Conservation (phyloP, 2,329 filamentous ascomycete genomes). For the Chaetomiaceae sp. region DNA sequence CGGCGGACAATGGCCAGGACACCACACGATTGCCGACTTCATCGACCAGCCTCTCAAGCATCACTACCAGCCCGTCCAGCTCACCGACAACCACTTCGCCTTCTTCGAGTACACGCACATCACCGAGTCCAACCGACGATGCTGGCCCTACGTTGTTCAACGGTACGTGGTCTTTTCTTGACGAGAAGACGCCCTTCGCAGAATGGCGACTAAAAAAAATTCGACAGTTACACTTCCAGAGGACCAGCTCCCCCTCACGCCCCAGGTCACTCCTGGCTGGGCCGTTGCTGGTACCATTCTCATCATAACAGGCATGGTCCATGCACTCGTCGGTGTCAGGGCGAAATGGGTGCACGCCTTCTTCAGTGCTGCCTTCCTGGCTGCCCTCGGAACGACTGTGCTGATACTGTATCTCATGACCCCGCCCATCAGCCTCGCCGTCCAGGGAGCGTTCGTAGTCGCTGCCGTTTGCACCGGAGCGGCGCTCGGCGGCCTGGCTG, state of each 20-base stretch:
- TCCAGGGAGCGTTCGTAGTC: constrained; percentile 84
- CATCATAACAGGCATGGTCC: constrained; percentile 64
- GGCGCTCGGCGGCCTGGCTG: constrained; percentile 66
- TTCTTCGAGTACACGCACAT: background rate
- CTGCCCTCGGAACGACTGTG: constrained; percentile 69
- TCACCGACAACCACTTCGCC: background rate
- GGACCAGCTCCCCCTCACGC: constrained; percentile 64
- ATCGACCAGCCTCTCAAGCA: background rate
- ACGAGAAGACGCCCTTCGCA: too few relatives aligned
- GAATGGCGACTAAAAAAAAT: background rate
- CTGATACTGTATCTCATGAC: constrained; percentile 87
- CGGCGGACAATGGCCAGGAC: background rate
- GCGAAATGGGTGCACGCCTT: constrained; percentile 75
- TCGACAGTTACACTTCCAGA: constrained; percentile 45
- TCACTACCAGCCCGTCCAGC: background rate
- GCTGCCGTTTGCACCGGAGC: constrained; percentile 69
- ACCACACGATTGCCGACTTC: background rate
- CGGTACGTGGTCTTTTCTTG: constrained; percentile 25
- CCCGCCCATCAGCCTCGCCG: constrained; percentile 65
- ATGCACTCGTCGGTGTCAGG: constrained; percentile 77
- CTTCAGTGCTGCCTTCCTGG: constrained; percentile 71
- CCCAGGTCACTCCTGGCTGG: constrained; percentile 73
- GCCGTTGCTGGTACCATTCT: constrained; percentile 75
- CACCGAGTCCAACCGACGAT: constrained; percentile 8
- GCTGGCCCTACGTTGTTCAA: constrained; percentile 27